Evolutionary conservation across 2,329 filamentous ascomycete genomes (phyloP).

Genomic region (Pochonia chlamydosporia): DNA sequence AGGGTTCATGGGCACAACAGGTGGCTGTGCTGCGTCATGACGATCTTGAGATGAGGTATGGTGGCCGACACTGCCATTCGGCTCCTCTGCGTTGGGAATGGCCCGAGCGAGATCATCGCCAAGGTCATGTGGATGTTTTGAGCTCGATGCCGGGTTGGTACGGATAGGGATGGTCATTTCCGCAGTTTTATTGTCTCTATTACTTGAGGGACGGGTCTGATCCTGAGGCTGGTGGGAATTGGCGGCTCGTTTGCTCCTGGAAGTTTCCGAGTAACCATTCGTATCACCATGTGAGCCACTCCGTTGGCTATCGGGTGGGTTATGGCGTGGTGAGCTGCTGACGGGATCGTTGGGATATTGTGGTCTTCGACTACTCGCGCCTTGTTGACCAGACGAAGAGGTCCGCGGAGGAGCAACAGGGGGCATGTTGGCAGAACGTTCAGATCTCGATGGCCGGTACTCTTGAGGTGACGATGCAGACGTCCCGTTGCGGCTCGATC

Average conservation of each 20-base stretch:
- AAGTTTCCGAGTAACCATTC: constrained; percentile 20
- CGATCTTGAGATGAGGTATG: constrained; percentile 20
- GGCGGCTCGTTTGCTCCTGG: constrained; percentile 24
- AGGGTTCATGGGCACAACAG: constrained; percentile 37
- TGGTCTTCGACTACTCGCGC: constrained; percentile 37
- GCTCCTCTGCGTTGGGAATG: constrained; percentile 36
- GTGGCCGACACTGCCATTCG: constrained; percentile 19
- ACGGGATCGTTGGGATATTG: constrained; percentile 40
- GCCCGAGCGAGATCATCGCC: constrained; percentile 75
- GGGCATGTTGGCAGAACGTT: constrained; percentile 55
- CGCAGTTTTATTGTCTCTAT: constrained; percentile 32
- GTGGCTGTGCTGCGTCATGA: constrained; percentile 40
- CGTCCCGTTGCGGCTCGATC: constrained; percentile 40
- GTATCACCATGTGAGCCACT: constrained; percentile 26
- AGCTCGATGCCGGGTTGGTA: constrained; percentile 35
- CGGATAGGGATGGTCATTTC: constrained; percentile 40
- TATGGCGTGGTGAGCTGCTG: constrained; percentile 36
- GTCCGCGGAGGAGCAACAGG: constrained; percentile 66
- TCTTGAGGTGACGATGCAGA: constrained; percentile 37
- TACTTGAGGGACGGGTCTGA: constrained; percentile 31
- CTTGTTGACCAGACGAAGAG: constrained; percentile 64
- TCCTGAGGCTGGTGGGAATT: constrained; percentile 27
- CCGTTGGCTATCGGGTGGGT: constrained; percentile 29
- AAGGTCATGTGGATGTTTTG: constrained; percentile 64
- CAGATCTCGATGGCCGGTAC: constrained; percentile 38